Percentiles rank a stretch among this genome's conserved stretches.
Evolutionary conservation across 108 stramenopile species (phyloP).

Genomic region (Licmophora abbreviata): DNA sequence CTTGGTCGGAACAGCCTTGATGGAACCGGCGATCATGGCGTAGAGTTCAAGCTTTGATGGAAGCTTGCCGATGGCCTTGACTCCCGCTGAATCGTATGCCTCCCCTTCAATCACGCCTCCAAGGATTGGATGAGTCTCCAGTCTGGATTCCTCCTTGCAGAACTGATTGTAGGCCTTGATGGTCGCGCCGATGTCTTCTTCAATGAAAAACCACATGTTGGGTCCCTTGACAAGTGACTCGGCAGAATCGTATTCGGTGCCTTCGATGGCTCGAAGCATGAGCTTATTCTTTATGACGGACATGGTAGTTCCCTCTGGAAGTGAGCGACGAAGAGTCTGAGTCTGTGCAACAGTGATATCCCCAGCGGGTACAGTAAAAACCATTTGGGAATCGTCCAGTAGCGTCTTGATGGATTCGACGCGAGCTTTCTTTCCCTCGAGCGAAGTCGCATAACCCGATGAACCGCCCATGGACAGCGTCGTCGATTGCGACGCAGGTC

Average conservation of each 20-base stretch:
- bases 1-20: constrained; percentile 95
- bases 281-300: constrained; percentile 89
- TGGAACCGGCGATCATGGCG: constrained; percentile 77
- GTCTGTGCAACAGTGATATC: constrained; percentile 58
- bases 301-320: constrained; percentile 80
- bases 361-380: constrained; percentile 73
- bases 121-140: constrained; percentile 55
- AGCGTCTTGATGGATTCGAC: constrained; percentile 58
- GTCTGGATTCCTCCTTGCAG: constrained; percentile 56
- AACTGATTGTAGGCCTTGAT: constrained; percentile 78
- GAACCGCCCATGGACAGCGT: constrained; percentile 68
- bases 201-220: constrained; percentile 95
- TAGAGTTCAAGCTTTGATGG: constrained; percentile 88
- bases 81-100: constrained; percentile 64
- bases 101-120: constrained; percentile 83
- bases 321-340: constrained; percentile 60
- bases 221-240: constrained; percentile 55
- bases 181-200: constrained; percentile 80
- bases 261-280: constrained; percentile 80
- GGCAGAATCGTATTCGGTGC: constrained; percentile 59
- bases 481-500: constrained; percentile 16
- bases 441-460: constrained; percentile 56
- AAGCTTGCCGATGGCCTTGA: constrained; percentile 77
- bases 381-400: constrained; percentile 70
- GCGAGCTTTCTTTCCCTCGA: constrained; percentile 64